These are phyloP conservation scores for Phaseolus lunatus DNA, from an alignment of 306 rosid genomes.

Conservation along the genomic window DNA sequence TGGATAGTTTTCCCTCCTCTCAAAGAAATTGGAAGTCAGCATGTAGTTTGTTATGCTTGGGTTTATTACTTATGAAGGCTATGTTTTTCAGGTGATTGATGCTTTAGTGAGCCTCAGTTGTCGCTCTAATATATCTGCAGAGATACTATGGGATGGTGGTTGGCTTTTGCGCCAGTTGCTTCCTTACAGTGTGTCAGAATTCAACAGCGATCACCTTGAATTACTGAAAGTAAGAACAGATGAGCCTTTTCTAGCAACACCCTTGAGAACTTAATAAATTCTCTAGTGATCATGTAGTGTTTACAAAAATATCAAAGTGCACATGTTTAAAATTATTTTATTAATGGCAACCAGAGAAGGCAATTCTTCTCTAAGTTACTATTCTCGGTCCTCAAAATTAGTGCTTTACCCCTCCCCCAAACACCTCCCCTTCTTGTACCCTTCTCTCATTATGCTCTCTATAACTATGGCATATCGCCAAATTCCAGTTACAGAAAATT, in stretches of 20 bases:
- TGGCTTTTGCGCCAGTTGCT: conserved; percentile 98
- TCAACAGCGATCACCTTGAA: conserved; percentile 74
- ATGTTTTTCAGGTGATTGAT: conserved; percentile 77
- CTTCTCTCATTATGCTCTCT: not conserved
- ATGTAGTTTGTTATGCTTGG: conserved; percentile 35
- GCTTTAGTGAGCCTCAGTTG: conserved; percentile 84
- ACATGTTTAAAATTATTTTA: not conserved
- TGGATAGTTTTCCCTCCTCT: conserved; percentile 19
- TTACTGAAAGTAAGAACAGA: conserved; percentile 70
- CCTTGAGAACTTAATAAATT: not conserved
- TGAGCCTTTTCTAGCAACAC: conserved; percentile 16
- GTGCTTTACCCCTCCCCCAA: not conserved
- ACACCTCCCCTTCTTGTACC: not conserved
- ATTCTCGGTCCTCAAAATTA: not conserved
- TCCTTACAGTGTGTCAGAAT: conserved; percentile 85
- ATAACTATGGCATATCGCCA: not conserved
- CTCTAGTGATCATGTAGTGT: conserved; percentile 12
- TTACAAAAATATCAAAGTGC: conserved; percentile 18
- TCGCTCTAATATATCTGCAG: conserved; percentile 88
- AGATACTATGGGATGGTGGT: conserved; percentile 94
- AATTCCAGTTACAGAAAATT: not conserved
- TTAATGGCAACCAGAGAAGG: not conserved
- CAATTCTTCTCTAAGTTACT: not conserved
- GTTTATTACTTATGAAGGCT: conserved; percentile 26
- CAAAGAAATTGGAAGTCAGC: conserved; percentile 13